Evolutionary conservation across 257 asterid species (phyloP), one percentile per base, ranked within the genome.

Genomic region (Forsythia viridissima): DNA sequence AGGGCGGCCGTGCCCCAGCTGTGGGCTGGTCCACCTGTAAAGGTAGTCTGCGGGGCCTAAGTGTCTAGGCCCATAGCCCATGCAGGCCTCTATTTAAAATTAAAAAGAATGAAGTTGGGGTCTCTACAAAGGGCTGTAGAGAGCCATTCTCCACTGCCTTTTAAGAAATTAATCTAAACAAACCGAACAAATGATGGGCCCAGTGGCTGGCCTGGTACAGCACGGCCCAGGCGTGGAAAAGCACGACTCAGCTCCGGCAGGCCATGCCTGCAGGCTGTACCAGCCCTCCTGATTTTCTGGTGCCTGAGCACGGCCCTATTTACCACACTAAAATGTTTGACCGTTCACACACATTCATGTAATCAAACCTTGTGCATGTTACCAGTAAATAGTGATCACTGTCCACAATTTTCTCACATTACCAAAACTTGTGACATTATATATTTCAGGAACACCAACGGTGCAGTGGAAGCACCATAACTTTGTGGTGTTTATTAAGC

Each of bases 381-480:
- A 57, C 30, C 3, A 8, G 15, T 63, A 4, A 30, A 9, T 63
- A 24, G 40, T 63, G 30, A 63, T 63, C 39, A 61, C 67, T 18
- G n/a, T n/a, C 24, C 18, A 24, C 8, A 67, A 36, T 61, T 16
- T 80, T 20, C 37, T 12, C 72, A 15, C 43, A 46, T 20, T 37
- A 6, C 40, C n/a, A 4, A 70, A 34, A 44, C 42, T 42, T 73
- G 36, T 12, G 15, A 18, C 52, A 13, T 70, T 24, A 30, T 30
- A 72, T 79, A 55, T 76, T 80, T 79, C 89, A 86, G 85, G 85
- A 86, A 51, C 43, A 12, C 85, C 70, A 76, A 81, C 41, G 84
- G 71, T 52, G 75, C 68, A 8, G 59, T 15, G 42, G 82, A 73
- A 63, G 77, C 48, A 48, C 61, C 78, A 8, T 48, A 13, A 63